Evolutionary conservation across 192 early-diverging fungal genomes (phyloP), one percentile per base, ranked within the genome.

Genomic region (Entomortierella parvispora): DNA sequence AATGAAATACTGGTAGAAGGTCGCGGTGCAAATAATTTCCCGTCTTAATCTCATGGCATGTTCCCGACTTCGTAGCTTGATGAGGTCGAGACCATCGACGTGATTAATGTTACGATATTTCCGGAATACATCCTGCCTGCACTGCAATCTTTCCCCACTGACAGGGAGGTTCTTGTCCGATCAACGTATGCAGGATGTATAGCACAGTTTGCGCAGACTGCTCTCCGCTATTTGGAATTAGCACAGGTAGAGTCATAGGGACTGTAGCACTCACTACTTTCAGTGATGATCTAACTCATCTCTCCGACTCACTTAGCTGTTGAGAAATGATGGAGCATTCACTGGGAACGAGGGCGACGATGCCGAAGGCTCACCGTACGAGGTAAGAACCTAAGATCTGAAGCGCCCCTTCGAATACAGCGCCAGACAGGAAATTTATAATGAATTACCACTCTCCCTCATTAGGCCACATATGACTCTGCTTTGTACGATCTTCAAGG

Each of bases 81-180:
- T n/a, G 90, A 87, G 52, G 87, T 97, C 28, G 87, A 92, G 31
- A 87, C 84, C 2, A 84, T 97, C 20, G 90, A 94, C 31, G 86
- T 93, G 0, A 87, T 89, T 43, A 94, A 97, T 71, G 92, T 90
- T 37, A 90, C 88, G 17, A 90, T 98, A 12, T 98, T 97, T 58
- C 92, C 91, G 31, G 97, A 97, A 63, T 97, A 96, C 63, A 87
- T 98, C 25, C 79, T 95, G 15, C 95, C 95, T 10, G 84, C 85
- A 22, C 59, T 97, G 29, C 88, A 90, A 50, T 71, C 83, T 28
- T 88, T 96, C 63, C 74, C 90, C 3, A 74, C 78, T 2, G 96
- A 97, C 68, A 69, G 82, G 2, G 92, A 95, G 61, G 86, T 87
- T 0, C 70, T 92, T 25, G 97, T 96, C 7, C 84, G 95, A 31